Evolutionary conservation across 1,284 basidiomycete species (phyloP).

Genomic region (Mycena sp.): DNA sequence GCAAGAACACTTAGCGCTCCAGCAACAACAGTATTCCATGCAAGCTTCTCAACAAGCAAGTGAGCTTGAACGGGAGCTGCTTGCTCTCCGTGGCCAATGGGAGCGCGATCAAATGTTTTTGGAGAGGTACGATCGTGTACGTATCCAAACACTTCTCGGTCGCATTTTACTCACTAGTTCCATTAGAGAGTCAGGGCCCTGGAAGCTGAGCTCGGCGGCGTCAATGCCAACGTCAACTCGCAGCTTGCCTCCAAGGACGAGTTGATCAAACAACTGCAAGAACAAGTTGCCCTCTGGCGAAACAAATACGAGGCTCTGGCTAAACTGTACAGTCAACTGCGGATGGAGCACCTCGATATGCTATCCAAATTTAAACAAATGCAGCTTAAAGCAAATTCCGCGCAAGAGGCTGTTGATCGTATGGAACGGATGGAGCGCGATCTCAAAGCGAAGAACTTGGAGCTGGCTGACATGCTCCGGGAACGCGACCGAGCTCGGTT

Average conservation of each 20-base stretch:
- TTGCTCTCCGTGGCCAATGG: slow-evolving; percentile 96
- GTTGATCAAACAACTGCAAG: slow-evolving; percentile 94
- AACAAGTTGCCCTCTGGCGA: slow-evolving; percentile 96
- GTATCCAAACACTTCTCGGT: slow-evolving; percentile 39
- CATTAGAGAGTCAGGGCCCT: slow-evolving; percentile 94
- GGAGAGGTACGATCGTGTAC: slow-evolving; percentile 95
- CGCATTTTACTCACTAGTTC: slow-evolving; percentile 12
- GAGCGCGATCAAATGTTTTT: slow-evolving; percentile 98
- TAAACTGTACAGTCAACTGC: slow-evolving; percentile 98
- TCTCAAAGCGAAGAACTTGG: slow-evolving; percentile 97
- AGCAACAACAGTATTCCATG: slow-evolving; percentile 80
- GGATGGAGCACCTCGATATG: slow-evolving; percentile 97
- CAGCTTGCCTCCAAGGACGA: slow-evolving; percentile 96
- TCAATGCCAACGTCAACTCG: slow-evolving; percentile 84
- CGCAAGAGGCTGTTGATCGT: slow-evolving; percentile 98
- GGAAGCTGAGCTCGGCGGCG: slow-evolving; percentile 88
- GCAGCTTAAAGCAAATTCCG: slow-evolving; percentile 98
- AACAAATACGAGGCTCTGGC: slow-evolving; percentile 99
- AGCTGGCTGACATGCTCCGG: slow-evolving; percentile 98
- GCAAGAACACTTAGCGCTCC: slow-evolving; percentile 87
- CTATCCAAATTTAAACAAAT: slow-evolving; percentile 97
- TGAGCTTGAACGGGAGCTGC: slow-evolving; percentile 91
- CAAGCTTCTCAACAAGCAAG: slow-evolving; percentile 72
- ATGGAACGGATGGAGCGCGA: slow-evolving; percentile 99
- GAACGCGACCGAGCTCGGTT: slow-evolving; percentile 97